phyloP scores from a whole-genome alignment of 2,329 filamentous ascomycete genomes.

The Cordyceps javanica region DNA sequence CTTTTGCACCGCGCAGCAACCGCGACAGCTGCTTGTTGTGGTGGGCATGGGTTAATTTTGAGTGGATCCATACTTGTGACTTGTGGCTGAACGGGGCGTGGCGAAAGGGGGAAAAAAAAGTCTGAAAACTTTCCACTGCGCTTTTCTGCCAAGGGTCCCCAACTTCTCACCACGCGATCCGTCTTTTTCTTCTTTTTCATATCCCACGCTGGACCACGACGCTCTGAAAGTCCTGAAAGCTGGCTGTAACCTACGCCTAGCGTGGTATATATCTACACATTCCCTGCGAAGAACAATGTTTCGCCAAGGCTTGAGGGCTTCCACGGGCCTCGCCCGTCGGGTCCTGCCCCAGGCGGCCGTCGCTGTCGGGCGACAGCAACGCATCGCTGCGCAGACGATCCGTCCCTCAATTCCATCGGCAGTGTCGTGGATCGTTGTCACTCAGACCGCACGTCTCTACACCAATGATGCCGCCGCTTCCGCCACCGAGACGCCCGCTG shows the following conservation, averaged over 20 bases:
- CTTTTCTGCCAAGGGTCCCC: neutral
- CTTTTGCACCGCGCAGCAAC: no score
- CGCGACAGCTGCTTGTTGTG: no score
- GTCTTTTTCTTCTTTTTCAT: neutral
- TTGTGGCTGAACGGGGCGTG: neutral
- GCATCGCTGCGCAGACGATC: constrained; percentile 3
- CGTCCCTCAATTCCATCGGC: constrained; percentile 18
- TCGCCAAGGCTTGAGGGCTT: constrained; percentile 30
- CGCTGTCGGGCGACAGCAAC: constrained; percentile 21
- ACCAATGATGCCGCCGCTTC: constrained; percentile 32
- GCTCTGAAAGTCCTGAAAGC: neutral
- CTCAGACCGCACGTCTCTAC: constrained; percentile 28
- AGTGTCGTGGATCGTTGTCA: constrained; percentile 19
- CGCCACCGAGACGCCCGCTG: constrained; percentile 13
- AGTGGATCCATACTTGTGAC: neutral
- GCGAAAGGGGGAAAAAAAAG: constrained; percentile 12
- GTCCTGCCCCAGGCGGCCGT: constrained; percentile 23
- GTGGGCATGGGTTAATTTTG: neutral
- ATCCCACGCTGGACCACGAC: neutral
- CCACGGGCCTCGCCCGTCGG: constrained; percentile 30
- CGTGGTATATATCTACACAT: neutral
- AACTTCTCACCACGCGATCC: neutral
- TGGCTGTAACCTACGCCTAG: neutral
- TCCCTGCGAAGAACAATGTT: constrained; percentile 15
- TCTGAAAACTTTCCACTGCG: constrained; percentile 6